These are phyloP conservation scores for Nitzschia palea DNA, from an alignment of 108 stramenopile genomes.

Conservation along the genomic window DNA sequence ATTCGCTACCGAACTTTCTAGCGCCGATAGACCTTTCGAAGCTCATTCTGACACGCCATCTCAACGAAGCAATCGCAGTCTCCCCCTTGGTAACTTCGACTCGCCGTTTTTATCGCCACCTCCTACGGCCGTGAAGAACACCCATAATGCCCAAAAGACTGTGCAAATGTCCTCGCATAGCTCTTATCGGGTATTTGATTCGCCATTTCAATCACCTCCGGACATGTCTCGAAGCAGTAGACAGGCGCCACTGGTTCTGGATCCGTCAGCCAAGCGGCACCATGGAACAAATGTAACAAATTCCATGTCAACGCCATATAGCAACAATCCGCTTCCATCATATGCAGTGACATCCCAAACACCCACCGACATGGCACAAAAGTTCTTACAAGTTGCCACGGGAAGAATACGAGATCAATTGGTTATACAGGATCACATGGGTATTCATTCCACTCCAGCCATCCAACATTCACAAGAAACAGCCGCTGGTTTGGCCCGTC, in stretches of 20 bases:
- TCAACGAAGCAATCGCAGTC: background rate
- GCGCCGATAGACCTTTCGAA: too few relatives aligned
- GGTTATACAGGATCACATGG: background rate
- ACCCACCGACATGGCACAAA: conserved; percentile 10
- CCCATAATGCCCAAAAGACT: background rate
- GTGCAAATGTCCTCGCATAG: background rate
- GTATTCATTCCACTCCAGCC: conserved; percentile 25
- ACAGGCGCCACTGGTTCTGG: conserved; percentile 33
- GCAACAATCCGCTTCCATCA: background rate
- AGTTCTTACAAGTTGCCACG: conserved; percentile 33
- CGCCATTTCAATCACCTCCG: conserved; percentile 18
- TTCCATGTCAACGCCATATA: background rate
- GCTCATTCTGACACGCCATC: conserved; percentile 2
- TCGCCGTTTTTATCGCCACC: conserved; percentile 31
- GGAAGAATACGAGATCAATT: conserved; percentile 11
- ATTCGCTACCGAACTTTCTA: too few relatives aligned
- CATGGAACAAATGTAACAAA: background rate
- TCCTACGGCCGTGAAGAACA: background rate
- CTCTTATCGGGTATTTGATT: conserved; percentile 4
- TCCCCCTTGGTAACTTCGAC: background rate
- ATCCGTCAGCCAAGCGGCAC: conserved; percentile 14
- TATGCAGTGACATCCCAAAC: background rate
- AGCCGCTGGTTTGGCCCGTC: conserved; percentile 30
- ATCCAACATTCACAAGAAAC: background rate
- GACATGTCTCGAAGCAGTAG: background rate